Evolutionary conservation across 345 rosid genomes (phyloP), one percentile per base, ranked within the genome.

Genomic region (Acer saccharum): DNA sequence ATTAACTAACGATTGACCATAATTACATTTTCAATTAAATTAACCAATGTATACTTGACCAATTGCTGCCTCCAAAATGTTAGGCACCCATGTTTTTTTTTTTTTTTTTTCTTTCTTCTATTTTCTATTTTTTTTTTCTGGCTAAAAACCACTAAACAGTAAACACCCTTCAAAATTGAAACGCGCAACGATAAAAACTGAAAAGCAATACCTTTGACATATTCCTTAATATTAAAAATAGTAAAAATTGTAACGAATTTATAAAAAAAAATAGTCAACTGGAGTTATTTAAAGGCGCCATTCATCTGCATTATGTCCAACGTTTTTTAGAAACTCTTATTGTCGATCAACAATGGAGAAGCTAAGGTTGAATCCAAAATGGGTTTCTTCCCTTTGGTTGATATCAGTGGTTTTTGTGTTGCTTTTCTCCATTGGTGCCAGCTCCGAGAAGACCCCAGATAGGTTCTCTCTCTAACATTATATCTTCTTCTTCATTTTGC

Each of bases 401-500:
- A n/a, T 57, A 16, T 44, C 20, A 4, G 62, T 72, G 27, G 52
- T 57, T 14, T 29, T 52, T 55, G 16, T 46, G 44, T 66, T 77
- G 4, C 68, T 65, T 25, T 69, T 79, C 76, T 54, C 68, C 46
- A 41, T 44, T 0, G 48, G 75, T 14, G 71, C 69, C 66, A 41
- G 52, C 61, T 75, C 61, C 7, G 68, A 74, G 68, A 69, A 72
- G 73, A 72, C 82, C 81, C 75, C 75, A 23, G 43, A 75, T 69
- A 84, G 91, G 87, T 86, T 81, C 86, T 32, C 62, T 23, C 32
- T 29, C 32, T 29, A 29, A 29, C 32, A 29, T 29, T 29, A 25
- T 25, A 25, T 25, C 27, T 25, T 25, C 27, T 25, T 25, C 27
- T 25, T 25, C 27, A 25, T 25, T 25, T 25, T 25, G 27, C 27